A percentile compares a stretch with the other conserved stretches of the same genome.
These are phyloP conservation scores for Cryomyces minteri DNA, from an alignment of 495 filamentous ascomycete genomes.

Conservation along the genomic window DNA sequence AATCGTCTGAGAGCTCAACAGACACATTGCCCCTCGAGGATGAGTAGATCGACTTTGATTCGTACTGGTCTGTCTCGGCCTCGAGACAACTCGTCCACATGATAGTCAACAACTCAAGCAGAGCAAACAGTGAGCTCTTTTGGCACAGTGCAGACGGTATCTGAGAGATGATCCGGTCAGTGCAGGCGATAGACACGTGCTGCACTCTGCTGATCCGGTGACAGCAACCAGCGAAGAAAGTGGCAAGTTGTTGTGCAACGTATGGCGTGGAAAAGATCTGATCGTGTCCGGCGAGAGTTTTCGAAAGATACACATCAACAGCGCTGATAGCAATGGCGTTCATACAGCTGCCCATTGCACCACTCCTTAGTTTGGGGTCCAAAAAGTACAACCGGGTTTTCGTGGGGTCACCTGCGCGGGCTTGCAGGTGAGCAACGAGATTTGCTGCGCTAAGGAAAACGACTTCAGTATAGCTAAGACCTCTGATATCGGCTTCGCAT, in stretches of 20 bases:
- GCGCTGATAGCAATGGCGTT: constrained; percentile 57
- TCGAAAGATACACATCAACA: constrained; percentile 53
- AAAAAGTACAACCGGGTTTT: constrained; percentile 79
- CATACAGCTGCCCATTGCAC: constrained; percentile 74
- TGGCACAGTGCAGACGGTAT: constrained; percentile 86
- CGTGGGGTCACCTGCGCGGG: constrained; percentile 68
- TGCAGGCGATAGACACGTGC: constrained; percentile 58
- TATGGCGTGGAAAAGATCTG: constrained; percentile 66
- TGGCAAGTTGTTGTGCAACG: constrained; percentile 70
- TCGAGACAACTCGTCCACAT: constrained; percentile 94
- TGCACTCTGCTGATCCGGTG: constrained; percentile 84
- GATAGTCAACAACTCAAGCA: constrained; percentile 75
- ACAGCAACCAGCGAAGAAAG: constrained; percentile 73
- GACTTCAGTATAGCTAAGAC: constrained; percentile 67
- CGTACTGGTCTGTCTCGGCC: constrained; percentile 83
- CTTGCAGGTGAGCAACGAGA: constrained; percentile 69
- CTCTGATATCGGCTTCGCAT: constrained; percentile 56
- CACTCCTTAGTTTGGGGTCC: constrained; percentile 64
- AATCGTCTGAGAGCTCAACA: constrained; percentile 84
- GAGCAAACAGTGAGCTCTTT: constrained; percentile 70
- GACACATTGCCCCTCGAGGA: constrained; percentile 56
- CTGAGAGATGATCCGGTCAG: constrained; percentile 63
- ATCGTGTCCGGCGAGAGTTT: constrained; percentile 47
- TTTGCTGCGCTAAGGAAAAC: constrained; percentile 80
- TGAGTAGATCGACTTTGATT: constrained; percentile 59